Base-by-base conservation (phyloP, 345 rosid genomes). In the Salix viminalis region DNA sequence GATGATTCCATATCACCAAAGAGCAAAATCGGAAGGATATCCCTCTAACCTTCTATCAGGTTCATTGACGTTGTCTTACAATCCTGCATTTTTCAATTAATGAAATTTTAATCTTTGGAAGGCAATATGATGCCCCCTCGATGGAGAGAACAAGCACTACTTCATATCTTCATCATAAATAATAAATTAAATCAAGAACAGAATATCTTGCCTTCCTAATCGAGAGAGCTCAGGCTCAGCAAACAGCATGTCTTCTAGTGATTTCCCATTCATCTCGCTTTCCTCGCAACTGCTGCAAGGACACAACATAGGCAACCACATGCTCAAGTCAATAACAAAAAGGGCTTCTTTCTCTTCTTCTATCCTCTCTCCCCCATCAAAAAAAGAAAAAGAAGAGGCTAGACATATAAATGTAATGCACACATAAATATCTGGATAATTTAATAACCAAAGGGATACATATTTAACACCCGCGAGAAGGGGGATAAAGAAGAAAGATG, bases 161-260 rank as follows among this genome's bases (percentile, higher is more conserved):
- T 4, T 18, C 2, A 37, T 67, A 10, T 46, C 34, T 11, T 19
- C 72, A 65, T 26, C 30, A 56, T 3, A 79, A 44, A 34, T 28
- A 9, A 50, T 4, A 1, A 26, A 50, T 16, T n/a, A 50, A 42
- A 61, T 15, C 14, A 34, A 65, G 67, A 11, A 68, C 0, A n/a
- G 32, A n/a, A 32, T n/a, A 70, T 54, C 89, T 77, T 85, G 90
- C 99, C 97, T 96, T 88, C 97, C 99, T 68, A 92, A 80, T 73
- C 82, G 85, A 69, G 88, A 87, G 64, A 96, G 94, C 87, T 89
- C 97, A 15, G 97, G 92, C 83, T 96, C 98, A 5, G 88, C 90
- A 77, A 96, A 77, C 39, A 96, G 81, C 91, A 94, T 83, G 14
- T 96, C 97, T 76, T 89, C 91, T 34, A 94, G 79, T 13, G 85